phyloP scores from a whole-genome alignment of 257 asterid genomes.

The Solanum pimpinellifolium region DNA sequence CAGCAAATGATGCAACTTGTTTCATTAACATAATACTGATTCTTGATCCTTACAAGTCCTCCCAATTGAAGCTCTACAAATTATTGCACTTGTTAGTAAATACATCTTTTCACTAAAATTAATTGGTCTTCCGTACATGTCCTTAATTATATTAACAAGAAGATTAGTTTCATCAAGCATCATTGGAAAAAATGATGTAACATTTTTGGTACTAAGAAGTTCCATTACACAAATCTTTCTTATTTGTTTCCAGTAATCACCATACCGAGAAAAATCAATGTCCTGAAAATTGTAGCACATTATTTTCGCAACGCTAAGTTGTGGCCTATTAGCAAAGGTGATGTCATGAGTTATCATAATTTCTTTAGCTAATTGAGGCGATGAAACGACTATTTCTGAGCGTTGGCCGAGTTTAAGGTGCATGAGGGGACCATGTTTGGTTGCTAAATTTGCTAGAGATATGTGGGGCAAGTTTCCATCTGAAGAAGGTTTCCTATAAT shows the following conservation, averaged over 20 bases:
- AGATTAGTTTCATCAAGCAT: background rate
- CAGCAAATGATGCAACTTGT: background rate
- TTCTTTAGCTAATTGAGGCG: slow-evolving; percentile 6
- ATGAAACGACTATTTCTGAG: slow-evolving; percentile 6
- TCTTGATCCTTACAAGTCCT: background rate
- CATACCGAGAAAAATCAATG: background rate
- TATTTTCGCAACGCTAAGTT: background rate
- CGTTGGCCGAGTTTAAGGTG: slow-evolving; percentile 12
- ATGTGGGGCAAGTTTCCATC: background rate
- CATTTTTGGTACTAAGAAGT: background rate
- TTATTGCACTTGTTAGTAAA: background rate
- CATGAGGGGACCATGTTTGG: slow-evolving; percentile 17
- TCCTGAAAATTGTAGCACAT: background rate
- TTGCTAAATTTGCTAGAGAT: background rate
- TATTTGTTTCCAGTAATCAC: slow-evolving; percentile 10
- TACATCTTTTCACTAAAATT: background rate
- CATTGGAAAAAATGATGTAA: background rate
- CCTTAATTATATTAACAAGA: background rate
- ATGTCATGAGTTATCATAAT: slow-evolving; percentile 6
- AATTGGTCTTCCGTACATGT: background rate
- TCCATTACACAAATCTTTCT: slow-evolving; percentile 2
- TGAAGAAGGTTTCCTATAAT: slow-evolving; percentile 31
- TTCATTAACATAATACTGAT: background rate
- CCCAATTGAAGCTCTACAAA: slow-evolving; percentile 6
- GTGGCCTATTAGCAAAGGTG: slow-evolving; percentile 1